A percentile compares a stretch with the other conserved stretches of the same genome.
phyloP scores from a whole-genome alignment of 2,329 filamentous ascomycete species.

The Trichoderma simmonsii region DNA sequence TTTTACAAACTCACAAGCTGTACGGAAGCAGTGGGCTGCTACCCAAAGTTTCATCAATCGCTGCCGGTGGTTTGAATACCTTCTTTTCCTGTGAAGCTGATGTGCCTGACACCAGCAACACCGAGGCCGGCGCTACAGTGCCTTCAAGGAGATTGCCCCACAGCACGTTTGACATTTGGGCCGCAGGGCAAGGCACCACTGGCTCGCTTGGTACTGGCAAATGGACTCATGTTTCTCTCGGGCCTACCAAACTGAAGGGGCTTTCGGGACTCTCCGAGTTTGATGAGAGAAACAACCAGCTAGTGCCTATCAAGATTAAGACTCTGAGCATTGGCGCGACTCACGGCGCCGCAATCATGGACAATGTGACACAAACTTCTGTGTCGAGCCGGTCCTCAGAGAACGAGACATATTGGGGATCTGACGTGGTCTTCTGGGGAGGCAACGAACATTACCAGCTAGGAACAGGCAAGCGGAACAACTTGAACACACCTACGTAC shows the following conservation, averaged over 20 bases:
- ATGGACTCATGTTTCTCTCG: conserved; percentile 82
- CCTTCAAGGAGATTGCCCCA: conserved; percentile 35
- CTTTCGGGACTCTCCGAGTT: conserved; percentile 85
- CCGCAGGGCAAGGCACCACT: conserved; percentile 80
- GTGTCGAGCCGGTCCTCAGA: conserved; percentile 49
- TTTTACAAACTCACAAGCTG: conserved; percentile 67
- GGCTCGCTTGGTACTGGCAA: conserved; percentile 80
- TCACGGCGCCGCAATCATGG: conserved; percentile 79
- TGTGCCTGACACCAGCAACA: conserved; percentile 35
- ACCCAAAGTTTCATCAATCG: conserved; percentile 70
- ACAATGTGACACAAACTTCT: conserved; percentile 69
- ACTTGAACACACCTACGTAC: conserved; percentile 71
- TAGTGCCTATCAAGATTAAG: conserved; percentile 74
- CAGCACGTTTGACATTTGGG: conserved; percentile 65
- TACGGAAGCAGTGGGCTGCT: conserved; percentile 64
- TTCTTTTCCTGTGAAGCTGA: conserved; percentile 83
- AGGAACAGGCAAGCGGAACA: conserved; percentile 84
- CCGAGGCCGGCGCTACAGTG: conserved; percentile 25
- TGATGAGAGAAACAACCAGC: conserved; percentile 65
- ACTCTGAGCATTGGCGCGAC: conserved; percentile 72
- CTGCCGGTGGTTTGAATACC: conserved; percentile 81
- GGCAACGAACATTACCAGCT: conserved; percentile 93
- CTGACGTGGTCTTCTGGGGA: conserved; percentile 89
- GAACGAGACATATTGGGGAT: conserved; percentile 81
- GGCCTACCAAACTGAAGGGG: conserved; percentile 75